phyloP scores from a whole-genome alignment of 2,329 filamentous ascomycete genomes.

The Alternaria sp. region DNA sequence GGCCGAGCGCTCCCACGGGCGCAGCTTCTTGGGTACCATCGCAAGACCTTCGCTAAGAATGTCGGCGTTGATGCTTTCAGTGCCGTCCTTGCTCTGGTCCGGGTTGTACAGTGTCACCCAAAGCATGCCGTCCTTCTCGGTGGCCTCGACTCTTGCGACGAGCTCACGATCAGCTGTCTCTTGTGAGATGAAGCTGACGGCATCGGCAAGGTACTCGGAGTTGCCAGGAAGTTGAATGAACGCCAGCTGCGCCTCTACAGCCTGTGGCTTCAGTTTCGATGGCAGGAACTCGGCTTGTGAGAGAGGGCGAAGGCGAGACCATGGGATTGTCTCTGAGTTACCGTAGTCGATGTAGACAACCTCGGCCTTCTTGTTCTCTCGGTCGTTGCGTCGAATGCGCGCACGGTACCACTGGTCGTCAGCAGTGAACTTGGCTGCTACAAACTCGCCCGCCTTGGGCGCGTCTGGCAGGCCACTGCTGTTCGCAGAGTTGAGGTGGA shows the following conservation, averaged over 20 bases:
- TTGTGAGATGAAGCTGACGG: slow-evolving; percentile 76
- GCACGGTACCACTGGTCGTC: slow-evolving; percentile 96
- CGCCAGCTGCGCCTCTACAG: slow-evolving; percentile 82
- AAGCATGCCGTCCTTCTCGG: slow-evolving; percentile 79
- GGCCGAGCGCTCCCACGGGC: slow-evolving; percentile 82
- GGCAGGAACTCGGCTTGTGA: slow-evolving; percentile 77
- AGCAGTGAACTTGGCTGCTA: slow-evolving; percentile 87
- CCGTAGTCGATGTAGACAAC: slow-evolving; percentile 96
- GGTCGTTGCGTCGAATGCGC: slow-evolving; percentile 88
- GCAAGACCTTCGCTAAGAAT: slow-evolving; percentile 82
- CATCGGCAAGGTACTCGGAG: slow-evolving; percentile 78
- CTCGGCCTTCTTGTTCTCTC: slow-evolving; percentile 82
- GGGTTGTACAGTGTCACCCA: slow-evolving; percentile 90
- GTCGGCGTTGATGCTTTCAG: slow-evolving; percentile 88
- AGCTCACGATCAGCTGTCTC: slow-evolving; percentile 77
- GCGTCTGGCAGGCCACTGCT: slow-evolving; percentile 72
- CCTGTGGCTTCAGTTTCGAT: slow-evolving; percentile 80
- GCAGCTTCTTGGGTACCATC: slow-evolving; percentile 91
- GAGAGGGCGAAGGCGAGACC: slow-evolving; percentile 82
- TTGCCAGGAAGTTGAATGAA: slow-evolving; percentile 87
- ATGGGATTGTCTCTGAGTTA: slow-evolving; percentile 87
- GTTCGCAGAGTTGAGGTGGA: slow-evolving; percentile 86
- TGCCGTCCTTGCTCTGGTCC: slow-evolving; percentile 63
- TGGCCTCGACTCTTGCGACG: slow-evolving; percentile 88
- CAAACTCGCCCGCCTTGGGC: slow-evolving; percentile 89